These are phyloP conservation scores for Pleurozium schreberi DNA, from an alignment of 225 moss, liverwort and hornwort genomes.

Conservation along the genomic window DNA sequence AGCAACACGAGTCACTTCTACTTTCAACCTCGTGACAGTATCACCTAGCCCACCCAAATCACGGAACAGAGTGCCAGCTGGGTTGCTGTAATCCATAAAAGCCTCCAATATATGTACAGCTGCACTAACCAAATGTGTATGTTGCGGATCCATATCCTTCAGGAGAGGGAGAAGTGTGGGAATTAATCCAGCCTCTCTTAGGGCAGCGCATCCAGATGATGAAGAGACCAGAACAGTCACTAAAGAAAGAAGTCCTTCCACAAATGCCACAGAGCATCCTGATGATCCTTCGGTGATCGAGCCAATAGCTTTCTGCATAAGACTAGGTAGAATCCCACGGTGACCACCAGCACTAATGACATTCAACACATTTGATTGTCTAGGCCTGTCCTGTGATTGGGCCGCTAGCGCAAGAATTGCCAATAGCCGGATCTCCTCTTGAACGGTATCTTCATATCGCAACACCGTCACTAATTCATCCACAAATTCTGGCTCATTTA, in stretches of 20 bases:
- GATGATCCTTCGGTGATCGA: slow-evolving; percentile 52
- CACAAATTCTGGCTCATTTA: slow-evolving; percentile 94
- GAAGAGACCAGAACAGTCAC: slow-evolving; percentile 92
- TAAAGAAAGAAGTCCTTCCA: slow-evolving; percentile 80
- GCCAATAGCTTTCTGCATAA: slow-evolving; percentile 86
- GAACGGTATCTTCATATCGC: slow-evolving; percentile 78
- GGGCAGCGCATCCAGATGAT: slow-evolving; percentile 85
- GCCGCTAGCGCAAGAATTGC: slow-evolving; percentile 89
- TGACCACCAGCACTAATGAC: slow-evolving; percentile 99
- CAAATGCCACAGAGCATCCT: slow-evolving; percentile 65
- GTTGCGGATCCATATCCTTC: slow-evolving; percentile 77
- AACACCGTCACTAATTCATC: slow-evolving; percentile 85
- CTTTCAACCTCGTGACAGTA: slow-evolving; percentile 70
- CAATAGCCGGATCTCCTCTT: slow-evolving; percentile 77
- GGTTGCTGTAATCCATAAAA: slow-evolving; percentile 99
- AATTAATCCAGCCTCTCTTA: slow-evolving; percentile 90
- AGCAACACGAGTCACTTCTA: slow-evolving; percentile 68
- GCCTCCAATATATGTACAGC: slow-evolving; percentile 97
- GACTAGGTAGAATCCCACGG: slow-evolving; percentile 88
- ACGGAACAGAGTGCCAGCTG: slow-evolving; percentile 87
- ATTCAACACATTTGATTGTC: slow-evolving; percentile 83
- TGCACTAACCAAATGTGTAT: slow-evolving; percentile 83
- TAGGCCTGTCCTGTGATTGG: slow-evolving; percentile 88
- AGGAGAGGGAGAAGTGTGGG: slow-evolving; percentile 84
- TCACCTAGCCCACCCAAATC: slow-evolving; percentile 96